A percentile compares a stretch with the other conserved stretches of the same genome.
Evolutionary conservation across 2,329 filamentous ascomycete species (phyloP).

Genomic region (Arthrobotrys sphaeroides): DNA sequence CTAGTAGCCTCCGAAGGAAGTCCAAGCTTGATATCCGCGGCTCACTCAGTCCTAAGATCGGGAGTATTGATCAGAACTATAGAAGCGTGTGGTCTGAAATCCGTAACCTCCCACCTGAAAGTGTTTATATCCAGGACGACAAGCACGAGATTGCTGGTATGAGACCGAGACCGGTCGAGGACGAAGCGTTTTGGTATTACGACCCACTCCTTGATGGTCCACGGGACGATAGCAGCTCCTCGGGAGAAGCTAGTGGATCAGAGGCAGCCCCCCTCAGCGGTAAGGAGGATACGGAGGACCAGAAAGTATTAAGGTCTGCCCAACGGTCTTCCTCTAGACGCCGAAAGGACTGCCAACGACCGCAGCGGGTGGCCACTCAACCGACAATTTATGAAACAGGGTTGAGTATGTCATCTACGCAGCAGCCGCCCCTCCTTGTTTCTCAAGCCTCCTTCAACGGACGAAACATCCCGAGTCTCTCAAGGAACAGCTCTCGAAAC

Average conservation of each 20-base stretch:
- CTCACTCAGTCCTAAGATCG: slow-evolving; percentile 16
- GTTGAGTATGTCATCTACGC: slow-evolving; percentile 3
- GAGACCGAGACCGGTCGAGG: slow-evolving; percentile 34
- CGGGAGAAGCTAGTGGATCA: slow-evolving; percentile 32
- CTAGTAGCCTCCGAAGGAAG: slow-evolving; percentile 10
- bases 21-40: slow-evolving; percentile 14
- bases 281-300: slow-evolving; percentile 22
- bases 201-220: slow-evolving; percentile 45
- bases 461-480: slow-evolving; percentile 20
- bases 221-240: slow-evolving; percentile 25
- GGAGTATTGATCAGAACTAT: slow-evolving; percentile 8
- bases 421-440: slow-evolving; percentile 30
- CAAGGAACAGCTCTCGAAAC: slow-evolving; percentile 30
- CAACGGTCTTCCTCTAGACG: slow-evolving; percentile 3
- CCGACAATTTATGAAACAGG: slow-evolving; percentile 14
- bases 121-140: slow-evolving; percentile 35
- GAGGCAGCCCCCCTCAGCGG: slow-evolving; percentile 4
- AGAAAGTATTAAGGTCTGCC: not conserved
- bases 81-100: slow-evolving; percentile 40
- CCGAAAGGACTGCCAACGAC: slow-evolving; percentile 18
- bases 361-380: slow-evolving; percentile 15
- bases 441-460: slow-evolving; percentile 36
- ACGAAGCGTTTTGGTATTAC: slow-evolving; percentile 50
- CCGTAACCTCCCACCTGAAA: slow-evolving; percentile 34
- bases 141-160: slow-evolving; percentile 34